Conservation (phyloP, 2,329 filamentous ascomycete species). For the Tolypocladium nubicola region DNA sequence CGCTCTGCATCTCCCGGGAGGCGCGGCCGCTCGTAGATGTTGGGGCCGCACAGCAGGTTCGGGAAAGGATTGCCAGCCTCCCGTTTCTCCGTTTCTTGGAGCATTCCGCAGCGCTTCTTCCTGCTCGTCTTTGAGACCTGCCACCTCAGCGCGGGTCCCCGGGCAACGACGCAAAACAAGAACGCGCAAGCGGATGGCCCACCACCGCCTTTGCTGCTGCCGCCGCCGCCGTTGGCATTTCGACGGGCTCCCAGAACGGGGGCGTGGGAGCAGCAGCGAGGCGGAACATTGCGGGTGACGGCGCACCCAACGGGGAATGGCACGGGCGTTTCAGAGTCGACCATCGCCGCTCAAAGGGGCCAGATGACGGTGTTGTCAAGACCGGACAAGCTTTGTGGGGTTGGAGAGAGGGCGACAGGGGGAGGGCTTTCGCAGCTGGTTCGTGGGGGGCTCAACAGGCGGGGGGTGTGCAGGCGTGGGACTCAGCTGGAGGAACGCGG, state of each 20-base stretch:
- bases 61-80: neutral
- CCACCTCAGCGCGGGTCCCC: neutral
- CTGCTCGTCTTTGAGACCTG: neutral
- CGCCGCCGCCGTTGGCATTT: neutral
- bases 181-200: neutral
- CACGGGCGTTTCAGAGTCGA: conserved; percentile 22
- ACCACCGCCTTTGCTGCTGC: neutral
- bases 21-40: neutral
- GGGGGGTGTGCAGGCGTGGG: no score
- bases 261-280: neutral
- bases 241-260: neutral
- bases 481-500: neutral
- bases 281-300: conserved; percentile 9
- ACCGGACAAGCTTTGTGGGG: conserved; percentile 24
- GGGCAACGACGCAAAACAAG: neutral
- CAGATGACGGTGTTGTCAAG: neutral
- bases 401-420: conserved; percentile 8
- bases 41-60: neutral
- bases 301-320: conserved; percentile 12
- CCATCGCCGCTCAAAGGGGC: conserved; percentile 17
- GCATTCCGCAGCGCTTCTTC: neutral
- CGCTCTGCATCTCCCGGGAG: neutral
- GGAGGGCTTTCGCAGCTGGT: conserved; percentile 1
- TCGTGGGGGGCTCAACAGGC: neutral
- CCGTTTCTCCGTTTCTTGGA: neutral